A percentile compares a stretch with the other conserved stretches of the same genome.
Conservation (phyloP, 1,284 basidiomycete species). For the Ganoderma lucidum region DNA sequence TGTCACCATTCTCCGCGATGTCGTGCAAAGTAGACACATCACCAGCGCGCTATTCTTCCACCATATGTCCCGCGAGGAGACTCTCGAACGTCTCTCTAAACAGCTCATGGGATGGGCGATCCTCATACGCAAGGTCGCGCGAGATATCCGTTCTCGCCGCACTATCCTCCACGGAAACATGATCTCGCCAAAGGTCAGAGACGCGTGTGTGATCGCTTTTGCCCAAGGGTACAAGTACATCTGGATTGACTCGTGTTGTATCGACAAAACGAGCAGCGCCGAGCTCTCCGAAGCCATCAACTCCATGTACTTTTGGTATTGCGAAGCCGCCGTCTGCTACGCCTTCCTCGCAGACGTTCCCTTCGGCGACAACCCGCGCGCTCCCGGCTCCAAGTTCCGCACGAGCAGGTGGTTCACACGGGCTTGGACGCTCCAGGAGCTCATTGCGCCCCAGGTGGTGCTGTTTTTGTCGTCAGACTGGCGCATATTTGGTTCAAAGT, state of each 20-base stretch:
- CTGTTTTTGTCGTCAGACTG: conserved; percentile 9
- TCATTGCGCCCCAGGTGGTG: conserved; percentile 13
- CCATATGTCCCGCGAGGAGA: conserved; percentile 1
- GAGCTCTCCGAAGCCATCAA: conserved; percentile 18
- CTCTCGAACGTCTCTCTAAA: not conserved
- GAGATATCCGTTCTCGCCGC: not conserved
- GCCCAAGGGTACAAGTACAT: conserved; percentile 8
- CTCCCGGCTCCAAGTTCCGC: not conserved
- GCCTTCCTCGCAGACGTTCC: conserved; percentile 10
- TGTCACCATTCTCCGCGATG: not conserved
- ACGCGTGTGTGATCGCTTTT: not conserved
- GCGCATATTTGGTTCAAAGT: conserved; percentile 9
- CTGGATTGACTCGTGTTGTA: conserved; percentile 23
- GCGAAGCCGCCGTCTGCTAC: conserved; percentile 13
- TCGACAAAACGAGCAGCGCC: conserved; percentile 12
- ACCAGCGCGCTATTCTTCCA: not conserved
- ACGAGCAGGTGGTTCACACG: conserved; percentile 13
- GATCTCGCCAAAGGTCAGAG: conserved; percentile 8
- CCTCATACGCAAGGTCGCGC: not conserved
- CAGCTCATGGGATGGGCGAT: not conserved
- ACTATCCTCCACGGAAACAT: conserved; percentile 3
- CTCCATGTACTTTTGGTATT: conserved; percentile 12
- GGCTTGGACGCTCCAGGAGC: conserved; percentile 16
- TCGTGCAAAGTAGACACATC: not conserved
- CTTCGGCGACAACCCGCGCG: not conserved